Percentiles rank a stretch among this genome's conserved stretches.
These are phyloP conservation scores for Boletus insuetus DNA, from an alignment of 768 basidiomycete species.

Conservation along the genomic window DNA sequence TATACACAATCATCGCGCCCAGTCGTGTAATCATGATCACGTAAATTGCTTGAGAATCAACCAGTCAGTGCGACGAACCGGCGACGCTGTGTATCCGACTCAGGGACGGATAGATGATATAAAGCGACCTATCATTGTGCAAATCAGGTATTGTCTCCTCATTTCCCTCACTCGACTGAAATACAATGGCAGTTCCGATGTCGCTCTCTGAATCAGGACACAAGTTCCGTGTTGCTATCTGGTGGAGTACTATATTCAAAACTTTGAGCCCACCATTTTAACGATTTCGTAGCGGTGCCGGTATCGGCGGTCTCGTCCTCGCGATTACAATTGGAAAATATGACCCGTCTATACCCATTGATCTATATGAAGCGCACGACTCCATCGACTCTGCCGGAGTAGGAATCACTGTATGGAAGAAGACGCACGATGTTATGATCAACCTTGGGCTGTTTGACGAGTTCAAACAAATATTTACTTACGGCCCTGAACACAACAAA, in stretches of 20 bases:
- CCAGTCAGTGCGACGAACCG: background rate
- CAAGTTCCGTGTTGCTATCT: constrained; percentile 24
- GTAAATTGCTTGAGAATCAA: background rate
- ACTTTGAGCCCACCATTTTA: background rate
- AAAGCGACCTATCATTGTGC: background rate
- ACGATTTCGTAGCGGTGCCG: constrained; percentile 32
- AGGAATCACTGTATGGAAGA: constrained; percentile 45
- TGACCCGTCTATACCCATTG: constrained; percentile 33
- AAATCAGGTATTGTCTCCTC: background rate
- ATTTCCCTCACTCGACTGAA: background rate
- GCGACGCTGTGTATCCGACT: background rate
- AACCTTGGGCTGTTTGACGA: constrained; percentile 42
- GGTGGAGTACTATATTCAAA: constrained; percentile 4
- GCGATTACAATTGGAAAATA: constrained; percentile 38
- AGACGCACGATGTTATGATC: constrained; percentile 45
- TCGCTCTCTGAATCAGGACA: background rate
- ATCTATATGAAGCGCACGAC: constrained; percentile 47
- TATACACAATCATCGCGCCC: background rate
- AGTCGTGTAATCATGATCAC: background rate
- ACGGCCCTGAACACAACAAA: constrained; percentile 5
- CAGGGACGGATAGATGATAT: background rate
- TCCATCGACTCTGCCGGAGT: constrained; percentile 40
- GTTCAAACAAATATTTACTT: constrained; percentile 16
- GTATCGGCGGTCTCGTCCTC: constrained; percentile 44
- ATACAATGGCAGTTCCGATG: background rate